These are phyloP conservation scores for Nigrospora osmanthi DNA, from an alignment of 2,329 filamentous ascomycete genomes.

Conservation along the genomic window DNA sequence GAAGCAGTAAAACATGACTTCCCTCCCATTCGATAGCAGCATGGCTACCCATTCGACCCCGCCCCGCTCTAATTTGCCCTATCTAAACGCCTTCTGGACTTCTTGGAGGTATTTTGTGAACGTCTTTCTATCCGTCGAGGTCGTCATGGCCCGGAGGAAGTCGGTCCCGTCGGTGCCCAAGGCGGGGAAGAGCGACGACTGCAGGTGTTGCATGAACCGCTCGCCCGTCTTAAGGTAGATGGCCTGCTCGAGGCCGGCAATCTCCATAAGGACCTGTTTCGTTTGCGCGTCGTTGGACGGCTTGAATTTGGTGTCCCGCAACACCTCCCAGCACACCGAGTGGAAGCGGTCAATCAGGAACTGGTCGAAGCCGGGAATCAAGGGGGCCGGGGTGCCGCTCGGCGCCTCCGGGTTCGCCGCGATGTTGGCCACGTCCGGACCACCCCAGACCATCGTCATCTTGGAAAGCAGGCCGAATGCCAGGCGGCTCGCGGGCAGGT, in stretches of 20 bases:
- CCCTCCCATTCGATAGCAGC: background rate
- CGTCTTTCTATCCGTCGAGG: slow-evolving; percentile 49
- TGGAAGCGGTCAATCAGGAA: slow-evolving; percentile 91
- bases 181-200: slow-evolving; percentile 53
- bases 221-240: slow-evolving; percentile 88
- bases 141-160: slow-evolving; percentile 51
- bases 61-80: background rate
- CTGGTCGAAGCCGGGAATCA: slow-evolving; percentile 80
- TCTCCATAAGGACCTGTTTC: slow-evolving; percentile 80
- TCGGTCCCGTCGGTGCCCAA: slow-evolving; percentile 56
- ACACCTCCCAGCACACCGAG: slow-evolving; percentile 80
- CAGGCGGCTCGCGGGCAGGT: slow-evolving; percentile 54
- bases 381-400: slow-evolving; percentile 42
- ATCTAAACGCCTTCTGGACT: slow-evolving; percentile 21
- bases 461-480: slow-evolving; percentile 75
- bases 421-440: slow-evolving; percentile 63
- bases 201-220: slow-evolving; percentile 65
- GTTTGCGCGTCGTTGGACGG: slow-evolving; percentile 77
- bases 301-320: slow-evolving; percentile 71
- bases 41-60: background rate
- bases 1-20: background rate
- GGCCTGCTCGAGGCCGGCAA: slow-evolving; percentile 76
- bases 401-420: slow-evolving; percentile 42
- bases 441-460: slow-evolving; percentile 87
- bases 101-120: slow-evolving; percentile 58